Conservation (phyloP, 2,329 filamentous ascomycete species). For the Rugonectria rugulosa region DNA sequence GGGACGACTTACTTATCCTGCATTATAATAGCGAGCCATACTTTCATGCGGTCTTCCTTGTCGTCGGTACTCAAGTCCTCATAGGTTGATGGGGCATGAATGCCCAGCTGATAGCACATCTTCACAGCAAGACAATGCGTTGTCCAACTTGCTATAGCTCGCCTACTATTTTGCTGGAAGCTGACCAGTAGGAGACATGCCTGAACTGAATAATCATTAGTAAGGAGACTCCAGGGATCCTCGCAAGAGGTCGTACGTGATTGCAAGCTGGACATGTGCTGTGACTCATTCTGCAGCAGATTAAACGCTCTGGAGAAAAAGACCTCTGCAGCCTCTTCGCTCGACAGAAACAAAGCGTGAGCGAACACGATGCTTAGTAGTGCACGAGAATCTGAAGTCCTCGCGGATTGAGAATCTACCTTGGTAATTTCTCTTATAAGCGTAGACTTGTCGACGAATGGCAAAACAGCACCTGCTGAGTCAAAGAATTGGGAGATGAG, state of each 20-base stretch:
- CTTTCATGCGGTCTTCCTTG: not conserved
- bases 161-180: constrained; percentile 43
- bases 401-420: constrained; percentile 2
- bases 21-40: constrained; percentile 2
- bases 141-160: constrained; percentile 41
- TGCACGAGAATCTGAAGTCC: constrained; percentile 17
- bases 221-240: not conserved
- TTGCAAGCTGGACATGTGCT: constrained; percentile 27
- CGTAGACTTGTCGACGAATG: constrained; percentile 35
- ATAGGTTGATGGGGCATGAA: constrained; percentile 36
- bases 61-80: not conserved
- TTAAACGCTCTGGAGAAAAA: constrained; percentile 39
- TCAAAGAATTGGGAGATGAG: constrained; percentile 38
- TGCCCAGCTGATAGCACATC: constrained; percentile 41
- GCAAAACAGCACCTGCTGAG: constrained; percentile 38
- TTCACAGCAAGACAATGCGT: constrained; percentile 41
- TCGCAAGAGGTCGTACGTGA: too few relatives aligned
- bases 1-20: constrained; percentile 2
- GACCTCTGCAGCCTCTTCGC: constrained; percentile 32
- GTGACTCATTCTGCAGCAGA: constrained; percentile 37
- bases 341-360: constrained; percentile 32
- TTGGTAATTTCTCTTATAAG: constrained; percentile 32
- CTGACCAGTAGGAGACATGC: constrained; percentile 39
- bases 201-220: constrained; percentile 31
- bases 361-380: constrained; percentile 42